A percentile compares a stretch with the other conserved stretches of the same genome.
Conservation (phyloP, 495 filamentous ascomycete species). For the Xylaria nigripes region DNA sequence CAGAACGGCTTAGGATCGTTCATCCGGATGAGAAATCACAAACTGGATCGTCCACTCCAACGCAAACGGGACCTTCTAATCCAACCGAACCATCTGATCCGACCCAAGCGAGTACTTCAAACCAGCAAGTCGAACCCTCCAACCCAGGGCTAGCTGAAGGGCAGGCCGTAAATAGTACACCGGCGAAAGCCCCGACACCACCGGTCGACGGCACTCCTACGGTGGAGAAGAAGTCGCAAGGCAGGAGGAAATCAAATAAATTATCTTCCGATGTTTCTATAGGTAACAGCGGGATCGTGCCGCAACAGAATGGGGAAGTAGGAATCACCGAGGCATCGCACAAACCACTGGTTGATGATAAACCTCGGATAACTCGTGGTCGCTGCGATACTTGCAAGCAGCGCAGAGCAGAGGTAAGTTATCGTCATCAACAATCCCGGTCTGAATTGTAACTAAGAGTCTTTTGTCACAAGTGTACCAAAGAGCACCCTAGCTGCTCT, state of each 20-base stretch:
- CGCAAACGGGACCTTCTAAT: slow-evolving; percentile 10
- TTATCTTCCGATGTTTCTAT: slow-evolving; percentile 6
- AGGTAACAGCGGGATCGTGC: slow-evolving; percentile 12
- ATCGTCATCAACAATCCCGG: background rate
- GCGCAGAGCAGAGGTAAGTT: slow-evolving; percentile 23
- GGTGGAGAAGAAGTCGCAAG: slow-evolving; percentile 19
- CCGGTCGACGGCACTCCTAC: slow-evolving; percentile 8
- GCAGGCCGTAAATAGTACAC: slow-evolving; percentile 1
- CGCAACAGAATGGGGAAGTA: slow-evolving; percentile 16
- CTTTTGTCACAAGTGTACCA: slow-evolving; percentile 29
- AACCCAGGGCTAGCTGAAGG: slow-evolving; percentile 16
- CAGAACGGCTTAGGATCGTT: slow-evolving; percentile 38
- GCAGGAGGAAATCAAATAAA: slow-evolving; percentile 21
- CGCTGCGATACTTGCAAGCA: slow-evolving; percentile 33
- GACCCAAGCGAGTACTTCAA: background rate
- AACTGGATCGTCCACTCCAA: slow-evolving; percentile 16
- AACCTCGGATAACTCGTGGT: slow-evolving; percentile 23
- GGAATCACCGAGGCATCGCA: slow-evolving; percentile 20
- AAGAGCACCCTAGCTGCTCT: slow-evolving; percentile 32
- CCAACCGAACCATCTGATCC: background rate
- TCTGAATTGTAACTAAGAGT: background rate
- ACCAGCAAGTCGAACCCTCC: slow-evolving; percentile 10
- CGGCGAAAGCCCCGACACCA: slow-evolving; percentile 1
- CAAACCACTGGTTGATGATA: slow-evolving; percentile 6
- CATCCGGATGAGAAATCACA: slow-evolving; percentile 30